Conservation (phyloP, 106 monocot species). For the Cymbidium sinense region DNA sequence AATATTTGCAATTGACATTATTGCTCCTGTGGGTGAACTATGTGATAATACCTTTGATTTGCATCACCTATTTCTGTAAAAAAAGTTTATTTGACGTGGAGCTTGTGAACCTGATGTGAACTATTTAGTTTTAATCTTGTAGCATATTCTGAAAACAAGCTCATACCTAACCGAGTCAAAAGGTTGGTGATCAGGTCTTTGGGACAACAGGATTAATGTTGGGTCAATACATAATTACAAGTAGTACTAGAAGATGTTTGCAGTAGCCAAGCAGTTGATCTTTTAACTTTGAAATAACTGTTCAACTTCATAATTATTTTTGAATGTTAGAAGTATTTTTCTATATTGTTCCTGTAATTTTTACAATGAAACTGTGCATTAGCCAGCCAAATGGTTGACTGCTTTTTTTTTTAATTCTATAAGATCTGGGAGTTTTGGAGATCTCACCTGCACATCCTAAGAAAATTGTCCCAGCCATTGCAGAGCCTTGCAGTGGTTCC, state of each 20-base stretch:
- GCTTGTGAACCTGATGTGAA: not conserved
- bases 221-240: no score
- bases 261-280: no score
- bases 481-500: not conserved
- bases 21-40: not conserved
- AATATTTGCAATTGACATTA: not conserved
- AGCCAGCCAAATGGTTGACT: not conserved
- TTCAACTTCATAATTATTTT: not conserved
- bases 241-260: no score
- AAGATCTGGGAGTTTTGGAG: not conserved
- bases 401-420: not conserved
- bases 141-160: not conserved
- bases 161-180: not conserved
- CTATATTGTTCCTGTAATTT: not conserved
- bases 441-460: not conserved
- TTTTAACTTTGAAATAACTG: not conserved
- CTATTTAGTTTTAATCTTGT: not conserved
- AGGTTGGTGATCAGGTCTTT: not conserved
- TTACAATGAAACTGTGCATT: not conserved
- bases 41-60: not conserved
- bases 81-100: not conserved
- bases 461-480: not conserved
- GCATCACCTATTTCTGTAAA: not conserved
- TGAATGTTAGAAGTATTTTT: not conserved
- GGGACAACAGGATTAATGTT: no score